Conservation (phyloP, 148 eudicot genomes). For the Pouteria glomerata region DNA sequence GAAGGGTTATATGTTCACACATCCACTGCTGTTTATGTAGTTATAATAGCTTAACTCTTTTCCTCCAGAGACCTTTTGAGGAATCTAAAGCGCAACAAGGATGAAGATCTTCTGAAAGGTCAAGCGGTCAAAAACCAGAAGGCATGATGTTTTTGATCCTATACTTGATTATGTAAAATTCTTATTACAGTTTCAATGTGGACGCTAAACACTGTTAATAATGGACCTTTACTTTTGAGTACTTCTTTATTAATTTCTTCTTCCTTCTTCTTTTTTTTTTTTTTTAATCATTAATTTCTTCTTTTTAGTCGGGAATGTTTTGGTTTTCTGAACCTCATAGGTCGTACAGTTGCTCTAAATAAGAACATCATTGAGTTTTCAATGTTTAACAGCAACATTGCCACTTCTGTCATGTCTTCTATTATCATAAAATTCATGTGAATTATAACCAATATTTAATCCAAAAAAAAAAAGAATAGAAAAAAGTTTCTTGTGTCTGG, state of each 20-base stretch:
- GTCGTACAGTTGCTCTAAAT: not conserved
- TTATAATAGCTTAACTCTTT: not conserved
- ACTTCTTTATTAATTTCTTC: not conserved
- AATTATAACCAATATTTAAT: too few relatives aligned
- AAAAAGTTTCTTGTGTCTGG: not conserved
- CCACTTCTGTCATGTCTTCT: not conserved
- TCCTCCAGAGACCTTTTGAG: conserved; percentile 51
- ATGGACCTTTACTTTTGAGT: not conserved
- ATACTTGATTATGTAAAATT: not conserved
- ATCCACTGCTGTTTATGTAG: not conserved
- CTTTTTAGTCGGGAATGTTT: not conserved
- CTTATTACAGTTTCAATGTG: conserved; percentile 2
- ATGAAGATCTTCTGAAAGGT: conserved; percentile 83
- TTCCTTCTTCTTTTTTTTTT: too few relatives aligned
- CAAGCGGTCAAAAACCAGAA: conserved; percentile 88
- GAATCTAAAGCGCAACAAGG: conserved; percentile 64
- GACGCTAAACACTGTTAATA: not conserved
- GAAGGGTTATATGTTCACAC: not conserved
- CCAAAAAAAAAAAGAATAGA: not conserved
- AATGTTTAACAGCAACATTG: not conserved
- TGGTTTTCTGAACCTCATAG: not conserved
- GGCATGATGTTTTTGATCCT: conserved; percentile 34
- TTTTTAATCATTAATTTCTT: not conserved
- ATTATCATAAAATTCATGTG: too few relatives aligned
- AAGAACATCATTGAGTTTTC: not conserved